Conservation (phyloP, 495 filamentous ascomycete genomes). For the Lasiosphaeria miniovina region DNA sequence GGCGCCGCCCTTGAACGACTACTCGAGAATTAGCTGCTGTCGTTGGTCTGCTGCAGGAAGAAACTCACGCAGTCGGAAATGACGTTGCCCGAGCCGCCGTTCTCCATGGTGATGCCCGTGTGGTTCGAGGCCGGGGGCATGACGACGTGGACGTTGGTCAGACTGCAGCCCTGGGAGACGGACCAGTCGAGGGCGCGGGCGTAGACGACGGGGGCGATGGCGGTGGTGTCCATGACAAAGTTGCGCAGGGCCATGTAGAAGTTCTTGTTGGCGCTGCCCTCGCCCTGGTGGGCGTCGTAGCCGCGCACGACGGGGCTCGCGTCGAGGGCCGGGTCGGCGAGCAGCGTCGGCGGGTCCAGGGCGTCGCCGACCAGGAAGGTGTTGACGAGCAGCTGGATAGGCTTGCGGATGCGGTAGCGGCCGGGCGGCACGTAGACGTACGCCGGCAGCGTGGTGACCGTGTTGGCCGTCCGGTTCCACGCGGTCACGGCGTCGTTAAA, state of each 20-base stretch:
- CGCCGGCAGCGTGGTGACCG: constrained; percentile 54
- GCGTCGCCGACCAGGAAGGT: constrained; percentile 59
- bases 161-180: constrained; percentile 58
- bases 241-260: constrained; percentile 76
- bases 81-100: constrained; percentile 41
- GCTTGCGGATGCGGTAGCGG: constrained; percentile 49
- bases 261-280: constrained; percentile 61
- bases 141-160: constrained; percentile 61
- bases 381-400: constrained; percentile 45
- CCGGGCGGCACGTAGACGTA: constrained; percentile 59
- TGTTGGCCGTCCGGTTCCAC: constrained; percentile 37
- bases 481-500: constrained; percentile 59
- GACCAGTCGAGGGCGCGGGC: constrained; percentile 61
- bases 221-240: constrained; percentile 65
- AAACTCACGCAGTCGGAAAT: constrained; percentile 49
- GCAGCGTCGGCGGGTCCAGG: constrained; percentile 57
- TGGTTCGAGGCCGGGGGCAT: constrained; percentile 50
- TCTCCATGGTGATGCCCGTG: constrained; percentile 39
- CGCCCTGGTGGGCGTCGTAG: constrained; percentile 48
- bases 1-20: constrained; percentile 48
- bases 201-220: constrained; percentile 31
- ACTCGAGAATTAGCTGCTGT: not conserved
- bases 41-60: not conserved
- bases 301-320: constrained; percentile 21
- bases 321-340: constrained; percentile 48